phyloP scores from a whole-genome alignment of 371 early-diverging fungal genomes.

The Mucor sp. region DNA sequence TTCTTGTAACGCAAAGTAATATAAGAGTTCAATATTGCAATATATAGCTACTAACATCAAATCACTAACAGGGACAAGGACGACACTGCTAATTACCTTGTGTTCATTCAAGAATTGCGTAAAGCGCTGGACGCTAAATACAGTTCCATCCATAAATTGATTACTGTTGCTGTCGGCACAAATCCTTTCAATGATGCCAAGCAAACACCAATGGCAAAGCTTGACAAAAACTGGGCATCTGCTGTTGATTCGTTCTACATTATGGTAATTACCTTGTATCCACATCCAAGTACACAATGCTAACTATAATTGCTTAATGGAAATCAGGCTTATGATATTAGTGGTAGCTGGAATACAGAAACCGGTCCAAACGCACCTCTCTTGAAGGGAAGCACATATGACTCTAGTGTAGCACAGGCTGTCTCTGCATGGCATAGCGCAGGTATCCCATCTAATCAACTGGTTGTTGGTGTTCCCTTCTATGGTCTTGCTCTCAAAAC shows the following conservation, averaged over 20 bases:
- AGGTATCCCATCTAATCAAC: slow-evolving; percentile 58
- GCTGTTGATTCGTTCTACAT: slow-evolving; percentile 67
- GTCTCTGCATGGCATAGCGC: slow-evolving; percentile 58
- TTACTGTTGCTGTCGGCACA: slow-evolving; percentile 71
- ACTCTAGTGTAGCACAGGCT: slow-evolving; percentile 48
- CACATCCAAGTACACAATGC: slow-evolving; percentile 11
- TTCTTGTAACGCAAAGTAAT: slow-evolving; percentile 38
- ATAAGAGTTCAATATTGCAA: not conserved
- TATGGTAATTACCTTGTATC: slow-evolving; percentile 34
- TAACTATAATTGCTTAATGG: slow-evolving; percentile 1
- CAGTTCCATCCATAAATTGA: slow-evolving; percentile 52
- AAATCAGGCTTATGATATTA: slow-evolving; percentile 32
- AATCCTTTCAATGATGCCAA: slow-evolving; percentile 55
- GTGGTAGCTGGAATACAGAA: slow-evolving; percentile 59
- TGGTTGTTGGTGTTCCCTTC: slow-evolving; percentile 63
- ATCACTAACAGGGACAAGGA: slow-evolving; percentile 28
- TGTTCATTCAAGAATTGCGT: slow-evolving; percentile 59
- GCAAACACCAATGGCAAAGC: slow-evolving; percentile 33
- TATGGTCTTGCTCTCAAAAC: slow-evolving; percentile 53
- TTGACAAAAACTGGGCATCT: slow-evolving; percentile 59
- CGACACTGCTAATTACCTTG: slow-evolving; percentile 56
- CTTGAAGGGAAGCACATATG: slow-evolving; percentile 33
- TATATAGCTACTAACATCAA: not conserved
- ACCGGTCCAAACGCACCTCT: slow-evolving; percentile 71
- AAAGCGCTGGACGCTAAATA: slow-evolving; percentile 52